Percentiles rank a stretch among this genome's conserved stretches.
Evolutionary conservation across 306 rosid species (phyloP).

Genomic region (Dalbergia cultrata): DNA sequence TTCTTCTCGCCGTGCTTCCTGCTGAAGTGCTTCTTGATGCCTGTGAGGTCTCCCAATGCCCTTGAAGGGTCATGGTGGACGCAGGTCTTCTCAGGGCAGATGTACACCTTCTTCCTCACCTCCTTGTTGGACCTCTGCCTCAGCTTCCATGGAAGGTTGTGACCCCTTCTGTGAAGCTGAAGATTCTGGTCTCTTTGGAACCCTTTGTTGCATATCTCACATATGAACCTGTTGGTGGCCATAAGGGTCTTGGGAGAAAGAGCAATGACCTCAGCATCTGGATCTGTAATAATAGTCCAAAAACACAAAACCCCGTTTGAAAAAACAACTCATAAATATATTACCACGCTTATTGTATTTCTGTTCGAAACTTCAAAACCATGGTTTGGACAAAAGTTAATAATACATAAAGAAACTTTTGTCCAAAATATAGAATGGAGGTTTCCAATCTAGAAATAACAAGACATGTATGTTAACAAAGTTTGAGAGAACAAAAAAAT

Average conservation of each 20-base stretch:
- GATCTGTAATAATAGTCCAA: slow-evolving; percentile 59
- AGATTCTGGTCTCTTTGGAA: slow-evolving; percentile 97
- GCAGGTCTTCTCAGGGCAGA: slow-evolving; percentile 89
- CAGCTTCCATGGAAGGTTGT: slow-evolving; percentile 95
- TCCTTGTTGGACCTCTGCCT: slow-evolving; percentile 79
- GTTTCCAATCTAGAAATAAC: too few species aligned
- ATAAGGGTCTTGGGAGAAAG: slow-evolving; percentile 91
- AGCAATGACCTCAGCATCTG: slow-evolving; percentile 95
- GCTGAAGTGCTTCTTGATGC: slow-evolving; percentile 93
- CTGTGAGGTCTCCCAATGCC: slow-evolving; percentile 96
- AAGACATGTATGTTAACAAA: not conserved
- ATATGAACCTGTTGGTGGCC: slow-evolving; percentile 91
- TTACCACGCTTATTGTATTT: too few species aligned
- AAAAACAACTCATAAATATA: not conserved
- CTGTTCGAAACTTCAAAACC: too few species aligned
- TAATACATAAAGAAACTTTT: too few species aligned
- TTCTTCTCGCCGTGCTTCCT: slow-evolving; percentile 96
- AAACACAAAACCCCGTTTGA: not conserved
- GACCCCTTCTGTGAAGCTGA: slow-evolving; percentile 93
- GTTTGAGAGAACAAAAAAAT: not conserved
- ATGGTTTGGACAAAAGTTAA: too few species aligned
- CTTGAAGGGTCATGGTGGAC: slow-evolving; percentile 88
- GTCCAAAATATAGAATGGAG: too few species aligned
- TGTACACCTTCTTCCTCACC: slow-evolving; percentile 82
- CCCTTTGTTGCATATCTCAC: slow-evolving; percentile 98